Evolutionary conservation across 139 green algal species (phyloP).

Genomic region (Edaphochlamys debaryana): DNA sequence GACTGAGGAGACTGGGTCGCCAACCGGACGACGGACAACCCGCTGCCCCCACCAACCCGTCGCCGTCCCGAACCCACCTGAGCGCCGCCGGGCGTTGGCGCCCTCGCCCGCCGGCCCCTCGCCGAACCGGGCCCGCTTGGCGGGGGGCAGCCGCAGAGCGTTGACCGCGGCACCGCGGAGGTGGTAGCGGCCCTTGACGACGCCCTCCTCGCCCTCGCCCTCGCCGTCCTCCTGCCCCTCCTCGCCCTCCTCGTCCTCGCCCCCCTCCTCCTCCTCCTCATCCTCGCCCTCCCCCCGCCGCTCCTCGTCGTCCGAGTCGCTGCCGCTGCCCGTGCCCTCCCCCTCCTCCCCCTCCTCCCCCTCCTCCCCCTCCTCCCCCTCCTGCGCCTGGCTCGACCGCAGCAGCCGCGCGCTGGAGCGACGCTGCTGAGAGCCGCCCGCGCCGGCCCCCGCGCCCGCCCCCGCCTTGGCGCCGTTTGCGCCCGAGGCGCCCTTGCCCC

Average conservation of each 20-base stretch:
- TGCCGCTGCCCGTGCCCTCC: too few species aligned
- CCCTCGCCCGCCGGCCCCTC: slow-evolving; percentile 1
- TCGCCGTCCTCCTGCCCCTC: not conserved
- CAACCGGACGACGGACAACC: too few species aligned
- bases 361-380: not conserved
- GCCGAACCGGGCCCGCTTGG: slow-evolving; percentile 13
- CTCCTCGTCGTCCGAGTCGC: not conserved
- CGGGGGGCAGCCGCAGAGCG: not conserved
- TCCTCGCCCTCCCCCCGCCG: not conserved
- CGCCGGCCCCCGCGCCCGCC: not conserved
- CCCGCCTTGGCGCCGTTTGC: too few species aligned
- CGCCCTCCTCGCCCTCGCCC: slow-evolving; percentile 6
- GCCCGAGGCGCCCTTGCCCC: too few species aligned
- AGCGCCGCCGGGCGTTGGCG: too few species aligned
- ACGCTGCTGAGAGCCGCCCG: not conserved
- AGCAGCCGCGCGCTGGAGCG: not conserved
- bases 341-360: not conserved
- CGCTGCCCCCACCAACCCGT: too few species aligned
- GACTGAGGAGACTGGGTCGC: too few species aligned
- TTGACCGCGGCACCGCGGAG: slow-evolving; percentile 7
- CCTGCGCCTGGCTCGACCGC: not conserved
- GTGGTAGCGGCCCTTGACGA: slow-evolving; percentile 32
- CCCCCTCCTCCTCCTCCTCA: slow-evolving; percentile 2
- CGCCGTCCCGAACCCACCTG: too few species aligned
- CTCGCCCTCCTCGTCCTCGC: not conserved